These are phyloP conservation scores for Daedaleopsis nitida DNA, from an alignment of 768 basidiomycete genomes.

Conservation along the genomic window DNA sequence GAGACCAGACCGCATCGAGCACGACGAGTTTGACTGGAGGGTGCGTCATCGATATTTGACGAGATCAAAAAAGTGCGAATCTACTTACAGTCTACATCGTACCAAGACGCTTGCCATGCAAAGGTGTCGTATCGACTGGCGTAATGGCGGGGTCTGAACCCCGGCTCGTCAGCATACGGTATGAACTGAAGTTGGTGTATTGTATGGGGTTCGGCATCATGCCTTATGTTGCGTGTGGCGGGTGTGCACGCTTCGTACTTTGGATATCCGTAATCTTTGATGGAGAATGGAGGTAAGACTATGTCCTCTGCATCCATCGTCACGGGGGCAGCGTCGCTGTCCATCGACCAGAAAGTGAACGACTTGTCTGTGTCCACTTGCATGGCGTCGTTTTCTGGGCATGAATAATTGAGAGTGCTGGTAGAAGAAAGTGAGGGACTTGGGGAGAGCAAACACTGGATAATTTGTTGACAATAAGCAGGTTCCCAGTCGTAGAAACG, in stretches of 20 bases:
- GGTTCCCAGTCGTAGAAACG: conserved; percentile 52
- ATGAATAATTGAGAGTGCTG: not conserved
- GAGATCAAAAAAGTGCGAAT: not conserved
- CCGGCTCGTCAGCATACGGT: conserved; percentile 50
- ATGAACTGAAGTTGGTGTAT: conserved; percentile 32
- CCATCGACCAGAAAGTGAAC: not conserved
- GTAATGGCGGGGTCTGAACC: conserved; percentile 36
- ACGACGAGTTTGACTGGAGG: conserved; percentile 49
- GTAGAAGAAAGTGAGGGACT: not conserved
- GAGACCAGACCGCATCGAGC: conserved; percentile 44
- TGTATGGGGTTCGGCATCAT: not conserved
- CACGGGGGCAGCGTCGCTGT: not conserved
- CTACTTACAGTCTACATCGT: conserved; percentile 53
- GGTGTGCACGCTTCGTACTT: conserved; percentile 53
- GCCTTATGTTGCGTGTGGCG: conserved; percentile 33
- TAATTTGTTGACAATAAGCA: conserved; percentile 28
- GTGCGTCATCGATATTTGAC: not conserved
- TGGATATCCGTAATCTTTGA: conserved; percentile 26
- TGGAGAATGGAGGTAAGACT: not conserved
- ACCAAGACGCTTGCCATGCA: conserved; percentile 36
- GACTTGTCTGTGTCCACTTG: not conserved
- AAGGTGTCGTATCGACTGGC: conserved; percentile 30
- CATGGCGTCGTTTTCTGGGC: not conserved
- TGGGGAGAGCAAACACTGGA: conserved; percentile 12
- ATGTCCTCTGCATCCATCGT: not conserved